Percentiles rank a stretch among this genome's conserved stretches.
These are phyloP conservation scores for Debaryomyces subglobosus DNA, from an alignment of 1,139 yeast species.

Conservation along the genomic window DNA sequence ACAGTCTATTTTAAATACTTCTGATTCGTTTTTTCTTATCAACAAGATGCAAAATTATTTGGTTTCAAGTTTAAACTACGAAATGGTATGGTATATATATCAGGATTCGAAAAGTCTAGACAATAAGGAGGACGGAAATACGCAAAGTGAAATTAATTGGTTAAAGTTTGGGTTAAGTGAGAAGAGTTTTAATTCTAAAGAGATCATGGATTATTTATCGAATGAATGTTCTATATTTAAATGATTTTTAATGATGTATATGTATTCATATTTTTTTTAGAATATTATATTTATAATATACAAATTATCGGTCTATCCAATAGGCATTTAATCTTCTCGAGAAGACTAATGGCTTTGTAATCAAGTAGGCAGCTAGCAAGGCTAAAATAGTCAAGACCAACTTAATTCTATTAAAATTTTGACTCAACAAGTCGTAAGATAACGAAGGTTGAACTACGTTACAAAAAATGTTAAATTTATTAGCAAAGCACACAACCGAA, in stretches of 20 bases:
- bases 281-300: neutral
- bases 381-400: constrained; percentile 62
- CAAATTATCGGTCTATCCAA: constrained; percentile 30
- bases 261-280: neutral
- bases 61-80: constrained; percentile 43
- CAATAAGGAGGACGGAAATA: constrained; percentile 6
- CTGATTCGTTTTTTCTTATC: constrained; percentile 32
- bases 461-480: constrained; percentile 70
- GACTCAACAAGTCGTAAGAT: constrained; percentile 76
- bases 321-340: constrained; percentile 45
- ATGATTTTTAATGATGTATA: constrained; percentile 6
- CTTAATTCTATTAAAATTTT: constrained; percentile 67
- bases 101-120: constrained; percentile 21
- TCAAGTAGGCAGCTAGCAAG: constrained; percentile 46
- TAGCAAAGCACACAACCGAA: constrained; percentile 65
- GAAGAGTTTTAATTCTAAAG: constrained; percentile 15
- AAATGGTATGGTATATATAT: constrained; percentile 46
- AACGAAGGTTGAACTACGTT: constrained; percentile 79
- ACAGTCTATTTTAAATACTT: constrained; percentile 6
- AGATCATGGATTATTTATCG: constrained; percentile 26
- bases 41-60: constrained; percentile 42
- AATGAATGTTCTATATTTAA: constrained; percentile 17
- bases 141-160: constrained; percentile 28
- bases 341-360: constrained; percentile 62
- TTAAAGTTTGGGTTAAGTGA: constrained; percentile 30